Conservation (phyloP, 345 rosid species). For the Camelina hispida region DNA sequence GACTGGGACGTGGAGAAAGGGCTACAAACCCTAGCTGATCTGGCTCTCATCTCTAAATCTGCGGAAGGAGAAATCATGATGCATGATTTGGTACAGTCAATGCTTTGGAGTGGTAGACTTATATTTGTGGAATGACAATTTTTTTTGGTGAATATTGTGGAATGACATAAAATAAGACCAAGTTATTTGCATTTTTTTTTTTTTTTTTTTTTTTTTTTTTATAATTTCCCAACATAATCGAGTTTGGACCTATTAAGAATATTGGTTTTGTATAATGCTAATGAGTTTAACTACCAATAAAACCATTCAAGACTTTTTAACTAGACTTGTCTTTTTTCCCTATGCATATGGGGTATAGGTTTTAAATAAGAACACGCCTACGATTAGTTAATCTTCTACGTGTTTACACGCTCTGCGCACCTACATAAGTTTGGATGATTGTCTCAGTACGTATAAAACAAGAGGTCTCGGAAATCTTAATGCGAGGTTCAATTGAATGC, state of each 20-base stretch:
- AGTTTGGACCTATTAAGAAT: background rate
- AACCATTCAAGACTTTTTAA: background rate
- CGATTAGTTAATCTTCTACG: too few relatives aligned
- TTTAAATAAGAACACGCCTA: too few relatives aligned
- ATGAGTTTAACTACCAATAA: background rate
- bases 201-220: background rate
- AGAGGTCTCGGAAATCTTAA: too few relatives aligned
- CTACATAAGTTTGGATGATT: too few relatives aligned
- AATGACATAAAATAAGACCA: too few relatives aligned
- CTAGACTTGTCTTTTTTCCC: background rate
- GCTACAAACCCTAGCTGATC: background rate
- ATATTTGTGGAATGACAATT: too few relatives aligned
- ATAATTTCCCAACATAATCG: background rate
- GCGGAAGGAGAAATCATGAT: background rate
- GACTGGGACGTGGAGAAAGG: slow-evolving; percentile 22
- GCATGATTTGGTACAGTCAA: background rate
- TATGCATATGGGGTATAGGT: background rate
- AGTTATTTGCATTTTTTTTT: background rate
- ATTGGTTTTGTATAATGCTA: background rate
- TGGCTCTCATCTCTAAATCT: background rate
- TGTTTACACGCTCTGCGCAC: too few relatives aligned
- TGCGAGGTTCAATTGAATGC: too few relatives aligned
- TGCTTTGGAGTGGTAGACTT: too few relatives aligned
- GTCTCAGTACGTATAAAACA: too few relatives aligned
- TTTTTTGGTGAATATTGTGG: too few relatives aligned